Conservation (phyloP, 78 protist genomes). For the Pelomyxa schiedti region DNA sequence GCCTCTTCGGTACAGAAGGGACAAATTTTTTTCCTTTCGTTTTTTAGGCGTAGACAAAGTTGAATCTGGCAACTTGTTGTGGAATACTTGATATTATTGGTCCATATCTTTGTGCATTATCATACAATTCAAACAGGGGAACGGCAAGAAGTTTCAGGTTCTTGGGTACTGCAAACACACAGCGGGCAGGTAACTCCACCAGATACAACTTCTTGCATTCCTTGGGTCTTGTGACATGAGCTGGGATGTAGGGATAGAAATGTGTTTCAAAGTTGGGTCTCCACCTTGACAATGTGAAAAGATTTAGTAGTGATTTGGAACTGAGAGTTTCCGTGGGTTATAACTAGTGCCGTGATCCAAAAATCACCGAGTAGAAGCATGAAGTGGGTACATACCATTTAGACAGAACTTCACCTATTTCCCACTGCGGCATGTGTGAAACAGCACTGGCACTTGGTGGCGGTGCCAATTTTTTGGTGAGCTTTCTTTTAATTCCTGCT, state of each 20-base stretch:
- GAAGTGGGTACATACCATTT: constrained; percentile 22
- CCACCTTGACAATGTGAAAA: too few relatives aligned
- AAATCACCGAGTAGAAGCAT: neutral
- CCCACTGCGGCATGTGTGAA: too few relatives aligned
- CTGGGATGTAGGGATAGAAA: constrained; percentile 68
- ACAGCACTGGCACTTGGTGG: neutral
- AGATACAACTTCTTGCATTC: constrained; percentile 57
- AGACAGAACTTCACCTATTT: constrained; percentile 33
- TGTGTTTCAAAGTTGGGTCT: constrained; percentile 58
- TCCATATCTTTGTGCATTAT: constrained; percentile 44
- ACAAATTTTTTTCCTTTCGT: neutral
- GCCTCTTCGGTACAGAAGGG: too few relatives aligned
- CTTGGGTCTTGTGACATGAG: constrained; percentile 69
- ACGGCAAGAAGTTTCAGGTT: constrained; percentile 58
- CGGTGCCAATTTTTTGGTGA: constrained; percentile 37
- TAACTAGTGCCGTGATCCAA: neutral
- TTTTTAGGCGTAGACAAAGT: constrained; percentile 17
- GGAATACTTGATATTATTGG: constrained; percentile 42
- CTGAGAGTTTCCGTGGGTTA: constrained; percentile 3
- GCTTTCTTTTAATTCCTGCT: constrained; percentile 55
- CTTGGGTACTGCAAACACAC: constrained; percentile 58
- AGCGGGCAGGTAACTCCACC: constrained; percentile 55
- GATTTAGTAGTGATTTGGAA: constrained; percentile 4
- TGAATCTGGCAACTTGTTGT: constrained; percentile 26
- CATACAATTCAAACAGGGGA: constrained; percentile 63